Conservation (phyloP, 129 eudicot species). For the Flaveria linearis region DNA sequence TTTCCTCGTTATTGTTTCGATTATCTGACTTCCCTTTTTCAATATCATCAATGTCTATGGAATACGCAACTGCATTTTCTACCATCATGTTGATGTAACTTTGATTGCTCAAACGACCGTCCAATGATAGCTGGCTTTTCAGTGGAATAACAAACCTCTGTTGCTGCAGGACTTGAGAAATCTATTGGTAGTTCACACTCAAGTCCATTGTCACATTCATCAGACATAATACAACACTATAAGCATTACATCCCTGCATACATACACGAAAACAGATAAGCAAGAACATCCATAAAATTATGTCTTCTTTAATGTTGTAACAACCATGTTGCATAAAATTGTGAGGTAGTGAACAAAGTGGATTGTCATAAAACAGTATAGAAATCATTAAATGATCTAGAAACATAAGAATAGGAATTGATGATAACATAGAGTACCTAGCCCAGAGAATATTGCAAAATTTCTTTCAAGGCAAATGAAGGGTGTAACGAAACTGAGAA, state of each 20-base stretch:
- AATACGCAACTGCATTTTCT: slow-evolving; percentile 49
- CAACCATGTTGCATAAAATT: not conserved
- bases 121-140: slow-evolving; percentile 54
- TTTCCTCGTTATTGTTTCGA: slow-evolving; percentile 44
- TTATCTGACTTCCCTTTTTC: slow-evolving; percentile 62
- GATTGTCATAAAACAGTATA: slow-evolving; percentile 22
- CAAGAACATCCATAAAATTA: not conserved
- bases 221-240: slow-evolving; percentile 55
- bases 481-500: no score
- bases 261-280: not conserved
- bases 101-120: slow-evolving; percentile 44
- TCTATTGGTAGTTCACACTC: slow-evolving; percentile 41
- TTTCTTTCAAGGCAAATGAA: slow-evolving; percentile 1
- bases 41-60: slow-evolving; percentile 52
- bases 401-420: slow-evolving; percentile 24
- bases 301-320: slow-evolving; percentile 4
- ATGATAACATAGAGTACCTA: slow-evolving; percentile 16
- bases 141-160: slow-evolving; percentile 42
- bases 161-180: slow-evolving; percentile 25
- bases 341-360: not conserved
- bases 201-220: slow-evolving; percentile 45
- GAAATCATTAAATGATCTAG: slow-evolving; percentile 25
- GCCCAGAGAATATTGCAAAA: not conserved
- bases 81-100: slow-evolving; percentile 43
- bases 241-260: slow-evolving; percentile 59